Base-by-base conservation (phyloP, 805 yeast species). In the Candida palmyrensis region DNA sequence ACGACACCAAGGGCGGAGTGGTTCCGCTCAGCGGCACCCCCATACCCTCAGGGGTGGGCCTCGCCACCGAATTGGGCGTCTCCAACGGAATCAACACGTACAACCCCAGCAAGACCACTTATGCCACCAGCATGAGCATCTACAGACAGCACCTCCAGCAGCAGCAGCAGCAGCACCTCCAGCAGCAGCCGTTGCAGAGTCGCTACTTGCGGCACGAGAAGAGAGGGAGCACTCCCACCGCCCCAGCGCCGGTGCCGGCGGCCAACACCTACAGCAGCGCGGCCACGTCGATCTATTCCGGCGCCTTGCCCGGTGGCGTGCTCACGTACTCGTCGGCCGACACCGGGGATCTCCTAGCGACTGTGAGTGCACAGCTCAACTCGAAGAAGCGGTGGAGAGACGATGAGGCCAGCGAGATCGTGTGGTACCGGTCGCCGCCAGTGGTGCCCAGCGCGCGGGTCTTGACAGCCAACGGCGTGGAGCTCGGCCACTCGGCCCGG, bases 381-480 rank as follows among this genome's bases (percentile, higher is more conserved):
- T n/a, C 24, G 27, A 57, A 58, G 42, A 47, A 49, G 28, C 41
- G 51, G 29, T 49, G 42, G 29, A 26, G 22, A 10, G 20, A 8
- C 8, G 30, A 27, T 5, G 30, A 27, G 19, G 14, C 15, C 3
- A 43, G 37, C 16, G 54, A 51, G 23, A 46, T 75, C 11, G 51
- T 82, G 12, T 82, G 88, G 84, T 81, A 75, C 52, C 68, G 80
- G 45, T 75, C 84, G 1, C 82, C 88, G 2, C 83, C 87, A 17
- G 60, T 72, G 8, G 49, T 74, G 8, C 40, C 47, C 10, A 15
- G 39, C 3, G 44, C 38, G 22, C 42, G 40, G 31, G 42, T 49
- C 3, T 40, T 46, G 10, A 42, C 45, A 6, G 25, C 35, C 6
- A 36, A 41, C 21, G 40, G 36, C 3, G 42, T 55, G 18, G 71